phyloP scores from a whole-genome alignment of 2,329 filamentous ascomycete species.

The Byssoonygena ceratinophila region DNA sequence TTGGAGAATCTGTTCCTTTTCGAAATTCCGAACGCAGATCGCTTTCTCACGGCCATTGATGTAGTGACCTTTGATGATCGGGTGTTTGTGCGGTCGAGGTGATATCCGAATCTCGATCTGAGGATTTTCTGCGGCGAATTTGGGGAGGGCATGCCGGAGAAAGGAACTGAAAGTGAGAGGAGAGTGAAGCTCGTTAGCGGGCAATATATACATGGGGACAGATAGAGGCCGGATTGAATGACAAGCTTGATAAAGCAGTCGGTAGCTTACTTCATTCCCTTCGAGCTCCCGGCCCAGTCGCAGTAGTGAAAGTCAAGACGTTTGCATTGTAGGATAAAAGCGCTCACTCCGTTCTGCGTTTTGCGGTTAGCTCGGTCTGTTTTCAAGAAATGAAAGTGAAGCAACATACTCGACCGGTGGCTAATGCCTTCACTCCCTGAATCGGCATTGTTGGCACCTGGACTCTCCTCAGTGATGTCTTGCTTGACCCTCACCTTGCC shows the following conservation, averaged over 20 bases:
- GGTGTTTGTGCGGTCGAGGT: conserved; percentile 79
- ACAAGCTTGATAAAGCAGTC: conserved; percentile 4
- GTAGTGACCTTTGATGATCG: conserved; percentile 78
- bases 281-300: conserved; percentile 87
- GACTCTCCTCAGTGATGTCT: conserved; percentile 1
- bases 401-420: conserved; percentile 45
- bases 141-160: conserved; percentile 62
- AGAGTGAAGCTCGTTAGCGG: conserved; percentile 2
- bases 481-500: neutral
- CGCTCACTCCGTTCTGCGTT: conserved; percentile 80
- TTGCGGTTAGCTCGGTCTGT: conserved; percentile 9
- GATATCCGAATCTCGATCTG: conserved; percentile 86
- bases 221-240: neutral
- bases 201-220: too few relatives aligned
- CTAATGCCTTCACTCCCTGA: conserved; percentile 43
- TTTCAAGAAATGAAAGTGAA: neutral
- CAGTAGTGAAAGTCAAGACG: conserved; percentile 94
- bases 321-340: conserved; percentile 96
- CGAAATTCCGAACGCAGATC: conserved; percentile 79
- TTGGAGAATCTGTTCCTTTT: conserved; percentile 65
- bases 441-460: conserved; percentile 32
- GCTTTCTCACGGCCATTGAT: conserved; percentile 81
- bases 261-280: conserved; percentile 75
- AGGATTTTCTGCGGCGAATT: conserved; percentile 72
- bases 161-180: conserved; percentile 51